A percentile compares a stretch with the other conserved stretches of the same genome.
phyloP scores from a whole-genome alignment of 257 asterid species.

The Przewalskia tangutica region DNA sequence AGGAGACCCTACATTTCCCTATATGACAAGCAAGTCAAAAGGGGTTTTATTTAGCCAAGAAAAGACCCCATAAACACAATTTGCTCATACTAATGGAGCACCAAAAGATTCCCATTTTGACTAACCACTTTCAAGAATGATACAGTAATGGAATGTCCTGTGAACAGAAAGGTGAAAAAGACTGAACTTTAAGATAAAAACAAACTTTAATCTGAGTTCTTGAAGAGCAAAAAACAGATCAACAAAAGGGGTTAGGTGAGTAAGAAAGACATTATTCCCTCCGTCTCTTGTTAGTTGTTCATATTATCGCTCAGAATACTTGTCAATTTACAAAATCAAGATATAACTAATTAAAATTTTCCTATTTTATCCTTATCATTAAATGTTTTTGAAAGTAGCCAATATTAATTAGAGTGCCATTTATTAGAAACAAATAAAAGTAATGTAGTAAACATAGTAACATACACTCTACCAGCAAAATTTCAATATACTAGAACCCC shows the following conservation, averaged over 20 bases:
- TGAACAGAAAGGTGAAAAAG: not conserved
- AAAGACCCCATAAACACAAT: not conserved
- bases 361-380: no score
- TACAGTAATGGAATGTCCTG: conserved; percentile 2
- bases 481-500: no score
- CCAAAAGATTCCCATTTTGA: not conserved
- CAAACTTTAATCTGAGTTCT: not conserved
- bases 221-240: not conserved
- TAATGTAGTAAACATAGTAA: no score
- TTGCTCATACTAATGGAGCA: not conserved
- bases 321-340: no score
- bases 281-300: accelerated
- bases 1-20: not conserved
- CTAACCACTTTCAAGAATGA: not conserved
- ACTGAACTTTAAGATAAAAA: not conserved
- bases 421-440: no score
- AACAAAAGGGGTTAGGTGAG: not conserved
- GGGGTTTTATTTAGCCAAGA: not conserved
- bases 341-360: no score
- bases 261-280: not conserved
- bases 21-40: not conserved
- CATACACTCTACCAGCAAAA: no score
- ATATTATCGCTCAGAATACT: no score
- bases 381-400: no score
- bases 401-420: no score